A percentile compares a stretch with the other conserved stretches of the same genome.
Conservation (phyloP, 225 moss, liverwort and hornwort species). For the Neckera pumila region DNA sequence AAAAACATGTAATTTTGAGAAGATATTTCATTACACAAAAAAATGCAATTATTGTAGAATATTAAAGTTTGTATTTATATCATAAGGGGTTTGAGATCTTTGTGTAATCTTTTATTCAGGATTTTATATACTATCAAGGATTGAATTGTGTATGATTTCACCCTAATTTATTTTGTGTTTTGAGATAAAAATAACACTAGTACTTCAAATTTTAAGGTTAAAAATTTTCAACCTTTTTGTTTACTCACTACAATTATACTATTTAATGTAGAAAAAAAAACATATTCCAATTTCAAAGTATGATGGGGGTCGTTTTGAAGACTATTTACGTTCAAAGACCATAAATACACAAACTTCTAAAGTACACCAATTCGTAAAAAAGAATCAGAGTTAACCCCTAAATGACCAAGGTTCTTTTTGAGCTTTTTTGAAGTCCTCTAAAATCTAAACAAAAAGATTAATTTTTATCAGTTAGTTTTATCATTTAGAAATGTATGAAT, state of each 20-base stretch:
- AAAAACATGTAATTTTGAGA: not conserved
- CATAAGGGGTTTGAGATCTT: rapidly evolving
- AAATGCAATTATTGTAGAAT: rapidly evolving
- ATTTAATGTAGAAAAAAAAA: not conserved
- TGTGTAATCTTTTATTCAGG: not conserved
- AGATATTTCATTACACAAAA: not conserved
- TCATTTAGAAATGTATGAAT: too few relatives aligned
- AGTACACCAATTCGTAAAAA: too few relatives aligned
- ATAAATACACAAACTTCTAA: too few relatives aligned
- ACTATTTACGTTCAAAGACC: not conserved
- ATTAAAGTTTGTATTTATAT: not conserved
- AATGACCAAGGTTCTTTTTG: too few relatives aligned
- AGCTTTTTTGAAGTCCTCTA: too few relatives aligned
- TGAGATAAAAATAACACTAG: not conserved
- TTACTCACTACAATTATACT: not conserved
- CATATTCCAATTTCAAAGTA: not conserved
- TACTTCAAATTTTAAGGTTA: not conserved
- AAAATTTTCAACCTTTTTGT: too few relatives aligned
- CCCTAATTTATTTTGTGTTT: not conserved
- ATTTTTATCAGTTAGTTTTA: too few relatives aligned
- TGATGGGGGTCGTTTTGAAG: not conserved
- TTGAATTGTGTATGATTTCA: not conserved
- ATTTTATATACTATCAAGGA: not conserved
- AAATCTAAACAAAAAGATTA: too few relatives aligned
- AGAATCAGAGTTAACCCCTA: too few relatives aligned